These are phyloP conservation scores for Boletellus emodensis DNA, from an alignment of 768 basidiomycete genomes.

Conservation along the genomic window DNA sequence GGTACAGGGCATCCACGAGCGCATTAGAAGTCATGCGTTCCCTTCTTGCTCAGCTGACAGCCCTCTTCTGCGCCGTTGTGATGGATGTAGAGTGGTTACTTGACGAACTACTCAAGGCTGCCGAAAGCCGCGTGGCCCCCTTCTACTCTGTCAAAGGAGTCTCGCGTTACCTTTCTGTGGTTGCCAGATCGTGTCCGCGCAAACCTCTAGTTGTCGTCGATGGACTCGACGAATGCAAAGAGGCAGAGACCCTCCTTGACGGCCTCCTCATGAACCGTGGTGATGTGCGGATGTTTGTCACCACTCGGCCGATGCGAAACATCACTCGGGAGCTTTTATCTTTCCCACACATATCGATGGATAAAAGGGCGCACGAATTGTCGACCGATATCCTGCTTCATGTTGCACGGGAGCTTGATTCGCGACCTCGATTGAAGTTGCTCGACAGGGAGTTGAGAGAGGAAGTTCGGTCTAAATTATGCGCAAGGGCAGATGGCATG, in stretches of 20 bases:
- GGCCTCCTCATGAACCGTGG: constrained; percentile 1
- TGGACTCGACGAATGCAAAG: constrained; percentile 22
- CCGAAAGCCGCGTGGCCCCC: not conserved
- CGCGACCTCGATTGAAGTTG: constrained; percentile 1
- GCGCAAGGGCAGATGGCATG: constrained; percentile 19
- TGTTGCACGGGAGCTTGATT: constrained; percentile 9
- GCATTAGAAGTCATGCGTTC: constrained; percentile 17
- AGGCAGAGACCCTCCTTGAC: constrained; percentile 5
- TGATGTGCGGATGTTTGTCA: constrained; percentile 2
- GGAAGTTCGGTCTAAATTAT: constrained; percentile 6
- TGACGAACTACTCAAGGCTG: constrained; percentile 3
- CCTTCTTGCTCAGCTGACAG: constrained; percentile 15
- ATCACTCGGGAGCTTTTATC: constrained; percentile 1
- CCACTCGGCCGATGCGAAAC: constrained; percentile 6
- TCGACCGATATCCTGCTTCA: constrained; percentile 8
- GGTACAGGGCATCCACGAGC: constrained; percentile 1
- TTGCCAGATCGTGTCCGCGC: not conserved
- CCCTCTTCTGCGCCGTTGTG: not conserved
- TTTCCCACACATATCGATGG: constrained; percentile 11
- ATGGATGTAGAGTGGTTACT: not conserved
- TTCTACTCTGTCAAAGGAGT: constrained; percentile 7
- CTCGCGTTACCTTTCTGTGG: not conserved
- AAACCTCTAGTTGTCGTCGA: constrained; percentile 17
- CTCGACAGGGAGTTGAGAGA: constrained; percentile 1
- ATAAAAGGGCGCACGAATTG: not conserved